A percentile compares a stretch with the other conserved stretches of the same genome.
phyloP scores from a whole-genome alignment of 1,284 basidiomycete species.

The Fomitopsis schrenkii region DNA sequence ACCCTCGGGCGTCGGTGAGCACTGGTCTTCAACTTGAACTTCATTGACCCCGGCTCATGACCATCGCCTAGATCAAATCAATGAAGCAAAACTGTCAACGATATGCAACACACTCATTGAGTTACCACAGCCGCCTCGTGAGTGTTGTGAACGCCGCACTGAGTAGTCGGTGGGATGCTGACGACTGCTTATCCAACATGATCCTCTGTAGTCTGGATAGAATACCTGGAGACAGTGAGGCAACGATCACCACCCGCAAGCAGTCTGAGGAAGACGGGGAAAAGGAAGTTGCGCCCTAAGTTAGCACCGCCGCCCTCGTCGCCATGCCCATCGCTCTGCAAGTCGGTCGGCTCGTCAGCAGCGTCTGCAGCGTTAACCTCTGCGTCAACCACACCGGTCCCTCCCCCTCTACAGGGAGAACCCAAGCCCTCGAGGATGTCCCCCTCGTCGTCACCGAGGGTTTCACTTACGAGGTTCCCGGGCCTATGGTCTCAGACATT shows the following conservation, averaged over 20 bases:
- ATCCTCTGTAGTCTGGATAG: no score
- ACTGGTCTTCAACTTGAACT: background rate
- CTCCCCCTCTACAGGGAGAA: background rate
- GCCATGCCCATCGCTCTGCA: background rate
- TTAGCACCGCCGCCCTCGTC: background rate
- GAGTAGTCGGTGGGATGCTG: no score
- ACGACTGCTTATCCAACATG: no score
- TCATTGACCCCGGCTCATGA: background rate
- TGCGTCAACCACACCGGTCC: background rate
- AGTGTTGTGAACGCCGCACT: no score
- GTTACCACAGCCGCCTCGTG: no score
- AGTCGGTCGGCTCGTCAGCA: background rate
- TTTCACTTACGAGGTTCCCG: background rate
- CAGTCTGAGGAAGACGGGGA: background rate
- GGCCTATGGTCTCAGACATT: background rate
- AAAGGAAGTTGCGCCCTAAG: background rate
- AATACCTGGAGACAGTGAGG: no score
- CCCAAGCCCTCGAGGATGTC: background rate
- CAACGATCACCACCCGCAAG: background rate
- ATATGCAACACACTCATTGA: no score
- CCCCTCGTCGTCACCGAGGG: background rate
- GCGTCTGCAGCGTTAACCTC: background rate
- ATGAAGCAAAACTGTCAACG: no score
- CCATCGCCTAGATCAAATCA: background rate
- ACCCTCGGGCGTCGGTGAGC: background rate